Conservation (phyloP, 257 asterid genomes). For the Penstemon davidsonii region DNA sequence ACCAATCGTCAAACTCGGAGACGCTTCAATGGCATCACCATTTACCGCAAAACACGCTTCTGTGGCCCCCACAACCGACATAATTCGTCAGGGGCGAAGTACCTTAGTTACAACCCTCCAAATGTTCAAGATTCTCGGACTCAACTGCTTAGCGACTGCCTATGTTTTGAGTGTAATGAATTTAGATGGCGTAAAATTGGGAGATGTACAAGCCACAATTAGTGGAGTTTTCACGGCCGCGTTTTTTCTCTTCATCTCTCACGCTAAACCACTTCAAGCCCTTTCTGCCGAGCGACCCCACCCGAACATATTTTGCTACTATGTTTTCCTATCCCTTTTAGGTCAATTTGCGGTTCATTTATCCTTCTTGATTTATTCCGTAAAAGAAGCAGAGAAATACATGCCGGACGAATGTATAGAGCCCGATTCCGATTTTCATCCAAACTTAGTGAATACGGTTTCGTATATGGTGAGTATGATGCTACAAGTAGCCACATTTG, state of each 20-base stretch:
- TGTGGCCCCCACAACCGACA: slow-evolving; percentile 84
- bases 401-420: slow-evolving; percentile 98
- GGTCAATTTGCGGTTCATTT: slow-evolving; percentile 89
- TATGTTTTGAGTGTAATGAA: slow-evolving; percentile 94
- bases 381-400: slow-evolving; percentile 85
- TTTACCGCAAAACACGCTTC: slow-evolving; percentile 98
- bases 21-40: slow-evolving; percentile 98
- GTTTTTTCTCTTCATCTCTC: slow-evolving; percentile 89
- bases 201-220: slow-evolving; percentile 94
- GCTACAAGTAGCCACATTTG: slow-evolving; percentile 98
- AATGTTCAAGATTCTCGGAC: slow-evolving; percentile 98
- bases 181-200: slow-evolving; percentile 92
- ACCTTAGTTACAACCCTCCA: slow-evolving; percentile 96
- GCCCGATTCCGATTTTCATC: slow-evolving; percentile 89
- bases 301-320: slow-evolving; percentile 89
- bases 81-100: slow-evolving; percentile 97
- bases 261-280: slow-evolving; percentile 83
- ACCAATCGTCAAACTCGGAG: slow-evolving; percentile 93
- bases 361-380: slow-evolving; percentile 76
- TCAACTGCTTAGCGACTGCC: slow-evolving; percentile 97
- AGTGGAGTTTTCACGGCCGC: slow-evolving; percentile 98
- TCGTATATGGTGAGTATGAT: slow-evolving; percentile 97
- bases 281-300: slow-evolving; percentile 96
- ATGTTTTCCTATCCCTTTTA: slow-evolving; percentile 85
- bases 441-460: slow-evolving; percentile 92